Evolutionary conservation across 495 filamentous ascomycete genomes (phyloP).

Genomic region (Aspergillus olivimuriae): DNA sequence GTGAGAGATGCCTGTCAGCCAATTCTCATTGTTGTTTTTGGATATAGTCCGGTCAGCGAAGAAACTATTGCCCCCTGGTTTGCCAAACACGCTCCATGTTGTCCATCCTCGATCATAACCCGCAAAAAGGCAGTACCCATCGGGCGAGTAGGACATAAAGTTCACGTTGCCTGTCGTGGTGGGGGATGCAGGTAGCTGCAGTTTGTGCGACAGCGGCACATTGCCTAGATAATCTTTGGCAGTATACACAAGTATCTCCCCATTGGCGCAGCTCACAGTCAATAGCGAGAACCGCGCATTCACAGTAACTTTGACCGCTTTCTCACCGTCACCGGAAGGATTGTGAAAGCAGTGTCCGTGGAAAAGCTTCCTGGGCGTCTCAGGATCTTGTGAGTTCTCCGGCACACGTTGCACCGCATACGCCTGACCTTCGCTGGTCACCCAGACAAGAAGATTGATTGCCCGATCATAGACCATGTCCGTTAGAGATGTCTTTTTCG

Average conservation of each 20-base stretch:
- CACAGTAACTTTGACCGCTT: constrained; percentile 69
- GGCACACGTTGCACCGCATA: constrained; percentile 81
- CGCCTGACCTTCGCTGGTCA: constrained; percentile 81
- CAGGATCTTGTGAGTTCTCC: constrained; percentile 24
- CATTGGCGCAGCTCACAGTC: constrained; percentile 76
- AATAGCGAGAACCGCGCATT: constrained; percentile 93
- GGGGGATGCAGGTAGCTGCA: constrained; percentile 58
- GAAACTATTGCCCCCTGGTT: constrained; percentile 78
- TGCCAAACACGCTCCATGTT: constrained; percentile 95
- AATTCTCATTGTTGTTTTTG: constrained; percentile 63
- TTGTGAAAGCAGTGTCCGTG: constrained; percentile 85
- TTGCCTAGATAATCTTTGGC: constrained; percentile 90
- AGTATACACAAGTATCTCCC: constrained; percentile 77
- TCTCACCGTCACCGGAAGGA: constrained; percentile 51
- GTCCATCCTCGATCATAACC: constrained; percentile 93
- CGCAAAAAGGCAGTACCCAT: constrained; percentile 93
- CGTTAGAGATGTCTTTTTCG: constrained; percentile 63
- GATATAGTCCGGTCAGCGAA: constrained; percentile 57
- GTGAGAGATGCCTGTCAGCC: constrained; percentile 68
- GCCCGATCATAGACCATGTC: constrained; percentile 96
- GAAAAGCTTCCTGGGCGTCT: constrained; percentile 61
- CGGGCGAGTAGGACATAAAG: constrained; percentile 82
- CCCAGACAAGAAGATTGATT: constrained; percentile 95
- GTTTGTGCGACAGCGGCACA: constrained; percentile 80
- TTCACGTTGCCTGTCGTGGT: constrained; percentile 61